These are phyloP conservation scores for Xylariomycetidae sp. DNA, from an alignment of 2,329 filamentous ascomycete genomes.

Conservation along the genomic window DNA sequence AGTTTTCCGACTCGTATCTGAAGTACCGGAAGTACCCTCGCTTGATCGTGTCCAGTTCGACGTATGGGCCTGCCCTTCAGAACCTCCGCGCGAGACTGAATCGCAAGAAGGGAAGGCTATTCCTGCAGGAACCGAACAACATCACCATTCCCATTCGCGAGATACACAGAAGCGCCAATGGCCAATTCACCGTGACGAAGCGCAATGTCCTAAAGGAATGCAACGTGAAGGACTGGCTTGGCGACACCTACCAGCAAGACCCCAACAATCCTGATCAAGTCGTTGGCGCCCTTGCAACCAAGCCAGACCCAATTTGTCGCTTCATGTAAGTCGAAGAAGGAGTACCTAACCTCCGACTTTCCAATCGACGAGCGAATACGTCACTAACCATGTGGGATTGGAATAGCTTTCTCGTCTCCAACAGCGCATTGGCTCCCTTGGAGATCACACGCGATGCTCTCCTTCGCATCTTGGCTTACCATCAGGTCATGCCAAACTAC, in stretches of 20 bases:
- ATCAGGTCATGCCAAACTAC: constrained; percentile 28
- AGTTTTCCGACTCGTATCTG: constrained; percentile 9
- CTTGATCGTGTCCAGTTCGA: constrained; percentile 5
- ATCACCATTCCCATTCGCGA: constrained; percentile 6
- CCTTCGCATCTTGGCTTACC: constrained; percentile 19
- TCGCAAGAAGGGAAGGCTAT: constrained; percentile 7
- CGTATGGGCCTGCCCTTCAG: constrained; percentile 7
- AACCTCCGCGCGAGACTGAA: constrained; percentile 6
- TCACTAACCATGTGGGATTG: neutral
- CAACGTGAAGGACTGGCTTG: constrained; percentile 8
- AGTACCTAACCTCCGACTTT: neutral
- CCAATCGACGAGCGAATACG: neutral
- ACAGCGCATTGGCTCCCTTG: constrained; percentile 13
- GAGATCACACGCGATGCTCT: constrained; percentile 20
- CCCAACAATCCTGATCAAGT: constrained; percentile 5
- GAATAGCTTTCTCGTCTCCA: constrained; percentile 17
- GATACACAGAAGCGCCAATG: constrained; percentile 4
- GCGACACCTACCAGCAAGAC: constrained; percentile 7
- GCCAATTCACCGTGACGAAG: constrained; percentile 5
- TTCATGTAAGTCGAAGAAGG: constrained; percentile 17
- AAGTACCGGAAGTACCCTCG: constrained; percentile 8
- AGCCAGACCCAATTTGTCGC: constrained; percentile 17
- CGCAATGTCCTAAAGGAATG: constrained; percentile 6
- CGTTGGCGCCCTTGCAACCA: constrained; percentile 6
- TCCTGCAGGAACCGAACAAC: constrained; percentile 3